Evolutionary conservation across 257 asterid genomes (phyloP).

Genomic region (Solanum ossicruentum): DNA sequence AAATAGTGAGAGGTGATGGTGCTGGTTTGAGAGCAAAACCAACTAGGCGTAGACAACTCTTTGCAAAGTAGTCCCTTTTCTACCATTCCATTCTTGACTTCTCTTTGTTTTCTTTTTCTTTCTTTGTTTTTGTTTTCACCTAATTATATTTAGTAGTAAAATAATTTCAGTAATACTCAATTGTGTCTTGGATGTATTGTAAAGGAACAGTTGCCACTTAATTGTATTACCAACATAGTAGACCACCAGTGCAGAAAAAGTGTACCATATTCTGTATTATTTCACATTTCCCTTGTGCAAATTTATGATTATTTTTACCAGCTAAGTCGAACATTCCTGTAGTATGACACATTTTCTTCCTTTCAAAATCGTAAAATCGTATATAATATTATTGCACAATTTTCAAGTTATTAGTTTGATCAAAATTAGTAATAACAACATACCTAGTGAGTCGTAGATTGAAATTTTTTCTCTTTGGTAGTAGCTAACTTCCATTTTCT

Average conservation of each 20-base stretch:
- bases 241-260: background rate
- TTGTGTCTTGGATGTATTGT: background rate
- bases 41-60: slow-evolving; percentile 35
- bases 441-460: background rate
- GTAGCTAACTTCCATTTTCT: background rate
- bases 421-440: background rate
- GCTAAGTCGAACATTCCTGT: background rate
- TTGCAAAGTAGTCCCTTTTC: slow-evolving; percentile 20
- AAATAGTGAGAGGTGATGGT: slow-evolving; percentile 64
- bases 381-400: background rate
- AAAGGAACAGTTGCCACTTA: background rate
- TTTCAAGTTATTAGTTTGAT: background rate
- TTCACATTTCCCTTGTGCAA: background rate
- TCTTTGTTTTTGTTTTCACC: background rate
- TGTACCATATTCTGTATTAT: background rate
- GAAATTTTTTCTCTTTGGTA: background rate
- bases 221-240: background rate
- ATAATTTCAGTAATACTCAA: background rate
- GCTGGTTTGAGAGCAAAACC: slow-evolving; percentile 33
- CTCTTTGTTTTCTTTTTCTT: background rate
- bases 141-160: slow-evolving; percentile 1
- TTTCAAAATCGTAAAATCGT: background rate
- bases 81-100: background rate
- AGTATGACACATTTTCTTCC: background rate
- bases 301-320: background rate